These are phyloP conservation scores for Cochlearia excelsa DNA, from an alignment of 345 rosid species.

Conservation along the genomic window DNA sequence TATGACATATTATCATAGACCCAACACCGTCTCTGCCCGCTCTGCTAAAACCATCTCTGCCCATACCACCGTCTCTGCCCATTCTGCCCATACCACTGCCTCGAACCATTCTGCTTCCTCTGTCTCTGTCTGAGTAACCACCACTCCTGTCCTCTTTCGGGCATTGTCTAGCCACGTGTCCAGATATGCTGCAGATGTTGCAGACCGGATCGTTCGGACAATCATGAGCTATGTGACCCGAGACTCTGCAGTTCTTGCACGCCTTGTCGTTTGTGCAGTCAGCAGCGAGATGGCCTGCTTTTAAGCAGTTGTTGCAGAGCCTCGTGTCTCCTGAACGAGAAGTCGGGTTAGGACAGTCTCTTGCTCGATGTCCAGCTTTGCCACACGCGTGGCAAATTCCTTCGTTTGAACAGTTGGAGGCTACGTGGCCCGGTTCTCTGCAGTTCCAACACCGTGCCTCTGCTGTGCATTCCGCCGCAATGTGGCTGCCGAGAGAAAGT, in stretches of 20 bases:
- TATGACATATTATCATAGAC: slow-evolving; percentile 74
- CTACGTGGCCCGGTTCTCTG: slow-evolving; percentile 90
- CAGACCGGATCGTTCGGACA: slow-evolving; percentile 79
- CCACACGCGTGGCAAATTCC: slow-evolving; percentile 98
- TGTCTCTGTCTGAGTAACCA: slow-evolving; percentile 44
- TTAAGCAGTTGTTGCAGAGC: slow-evolving; percentile 94
- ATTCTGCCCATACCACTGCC: slow-evolving; percentile 50
- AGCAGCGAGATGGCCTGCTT: slow-evolving; percentile 82
- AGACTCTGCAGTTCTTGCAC: slow-evolving; percentile 90
- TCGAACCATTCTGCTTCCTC: slow-evolving; percentile 36
- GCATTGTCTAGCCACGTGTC: slow-evolving; percentile 82
- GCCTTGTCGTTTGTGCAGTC: slow-evolving; percentile 96
- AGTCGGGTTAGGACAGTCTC: slow-evolving; percentile 71
- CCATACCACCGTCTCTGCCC: slow-evolving; percentile 46
- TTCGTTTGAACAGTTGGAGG: slow-evolving; percentile 79
- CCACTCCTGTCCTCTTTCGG: slow-evolving; percentile 51
- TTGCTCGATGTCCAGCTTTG: slow-evolving; percentile 86
- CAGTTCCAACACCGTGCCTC: slow-evolving; percentile 94
- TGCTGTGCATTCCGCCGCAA: slow-evolving; percentile 90
- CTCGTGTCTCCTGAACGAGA: slow-evolving; percentile 73
- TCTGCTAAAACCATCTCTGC: slow-evolving; percentile 62
- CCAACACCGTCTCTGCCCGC: slow-evolving; percentile 77
- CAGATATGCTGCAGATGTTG: slow-evolving; percentile 72
- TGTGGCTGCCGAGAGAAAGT: slow-evolving; percentile 56
- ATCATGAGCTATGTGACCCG: slow-evolving; percentile 92